Evolutionary conservation across 2,329 filamentous ascomycete species (phyloP).

Genomic region (Ophiosphaerella herpotricha): DNA sequence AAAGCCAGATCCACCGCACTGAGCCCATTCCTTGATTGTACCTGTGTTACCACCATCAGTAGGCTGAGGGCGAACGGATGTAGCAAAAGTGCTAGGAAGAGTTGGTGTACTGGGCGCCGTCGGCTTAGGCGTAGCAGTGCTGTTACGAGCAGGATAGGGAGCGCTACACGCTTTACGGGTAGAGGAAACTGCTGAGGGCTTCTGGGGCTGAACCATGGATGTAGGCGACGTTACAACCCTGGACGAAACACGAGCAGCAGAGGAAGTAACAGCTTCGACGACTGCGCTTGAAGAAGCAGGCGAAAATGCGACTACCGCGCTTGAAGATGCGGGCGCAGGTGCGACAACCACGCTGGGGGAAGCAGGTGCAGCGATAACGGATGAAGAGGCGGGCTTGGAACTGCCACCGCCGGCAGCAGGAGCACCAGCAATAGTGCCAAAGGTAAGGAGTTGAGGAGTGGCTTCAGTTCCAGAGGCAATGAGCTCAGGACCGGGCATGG

Average conservation of each 20-base stretch:
- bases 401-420: constrained; percentile 25
- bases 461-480: constrained; percentile 39
- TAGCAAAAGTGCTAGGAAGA: constrained; percentile 26
- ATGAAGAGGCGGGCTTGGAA: constrained; percentile 21
- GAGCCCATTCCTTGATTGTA: constrained; percentile 30
- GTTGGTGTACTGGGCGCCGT: not conserved
- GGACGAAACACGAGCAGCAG: constrained; percentile 1
- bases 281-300: constrained; percentile 4
- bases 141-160: constrained; percentile 13
- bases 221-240: not conserved
- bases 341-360: constrained; percentile 7
- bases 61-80: constrained; percentile 24
- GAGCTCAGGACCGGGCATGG: constrained; percentile 46
- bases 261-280: constrained; percentile 11
- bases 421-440: constrained; percentile 28
- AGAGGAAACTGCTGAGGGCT: not conserved
- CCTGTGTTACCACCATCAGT: constrained; percentile 19
- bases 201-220: not conserved
- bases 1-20: constrained; percentile 52
- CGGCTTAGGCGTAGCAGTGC: constrained; percentile 1
- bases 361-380: constrained; percentile 13
- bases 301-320: no score
- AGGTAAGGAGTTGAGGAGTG: constrained; percentile 28
- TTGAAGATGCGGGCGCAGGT: constrained; percentile 9
- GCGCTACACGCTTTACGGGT: constrained; percentile 4